phyloP scores from a whole-genome alignment of 139 green algal species.

The Chlamydomonas incerta region DNA sequence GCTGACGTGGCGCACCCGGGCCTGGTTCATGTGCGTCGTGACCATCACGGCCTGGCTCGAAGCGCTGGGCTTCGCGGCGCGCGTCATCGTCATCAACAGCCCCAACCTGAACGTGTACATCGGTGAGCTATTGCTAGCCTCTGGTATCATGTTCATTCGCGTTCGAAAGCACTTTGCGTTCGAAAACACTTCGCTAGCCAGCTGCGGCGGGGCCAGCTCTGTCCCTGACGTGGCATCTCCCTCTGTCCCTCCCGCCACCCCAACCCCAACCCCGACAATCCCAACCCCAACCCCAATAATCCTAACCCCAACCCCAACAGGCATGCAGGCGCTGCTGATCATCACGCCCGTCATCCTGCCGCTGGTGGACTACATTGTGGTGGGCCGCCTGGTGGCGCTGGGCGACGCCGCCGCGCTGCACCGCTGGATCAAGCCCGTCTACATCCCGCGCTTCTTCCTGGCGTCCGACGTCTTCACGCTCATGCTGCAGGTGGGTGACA shows the following conservation, averaged over 20 bases:
- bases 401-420: not conserved
- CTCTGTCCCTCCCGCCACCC: too few relatives aligned
- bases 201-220: too few relatives aligned
- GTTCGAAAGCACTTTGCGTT: too few relatives aligned
- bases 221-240: not conserved
- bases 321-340: conserved; percentile 49
- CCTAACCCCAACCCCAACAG: too few relatives aligned
- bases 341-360: conserved; percentile 51
- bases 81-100: conserved; percentile 18
- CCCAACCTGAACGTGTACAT: not conserved
- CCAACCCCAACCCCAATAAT: too few relatives aligned
- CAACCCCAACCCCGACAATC: too few relatives aligned
- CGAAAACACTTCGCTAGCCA: too few relatives aligned
- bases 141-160: too few relatives aligned
- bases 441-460: conserved; percentile 26
- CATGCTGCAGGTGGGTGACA: not conserved
- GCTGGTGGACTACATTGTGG: conserved; percentile 43
- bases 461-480: conserved; percentile 34
- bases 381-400: conserved; percentile 41
- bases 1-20: conserved; percentile 13
- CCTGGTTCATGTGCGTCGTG: conserved; percentile 47
- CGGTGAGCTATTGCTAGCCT: too few relatives aligned
- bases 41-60: conserved; percentile 32
- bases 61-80: conserved; percentile 10
- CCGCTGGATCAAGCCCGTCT: not conserved